Base-by-base conservation (phyloP, 257 asterid species). In the Euphrasia confusa region DNA sequence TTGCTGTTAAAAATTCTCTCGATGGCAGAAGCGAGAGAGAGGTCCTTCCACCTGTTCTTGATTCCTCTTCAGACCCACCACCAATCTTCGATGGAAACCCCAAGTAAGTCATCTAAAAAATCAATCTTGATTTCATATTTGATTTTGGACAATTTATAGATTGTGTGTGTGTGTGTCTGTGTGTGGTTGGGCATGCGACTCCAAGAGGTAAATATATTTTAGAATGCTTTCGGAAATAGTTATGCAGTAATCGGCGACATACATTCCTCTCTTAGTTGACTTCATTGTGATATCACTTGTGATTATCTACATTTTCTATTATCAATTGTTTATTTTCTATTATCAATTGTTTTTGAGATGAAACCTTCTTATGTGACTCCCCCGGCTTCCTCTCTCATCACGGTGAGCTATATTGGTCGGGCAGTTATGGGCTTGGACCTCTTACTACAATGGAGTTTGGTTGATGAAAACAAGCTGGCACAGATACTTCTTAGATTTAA, bases 51-150 rank as follows among this genome's bases (percentile, higher is more conserved):
- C 89, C 95, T 53, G 78, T 72, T 68, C 95, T 89, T 69, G 94
- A 83, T 81, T 83, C 94, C 70, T 79, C 94, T 72, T 89, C 95
- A 63, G 83, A 79, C 63, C 88, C 95, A 54, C 94, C 95, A n/a
- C 47, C 86, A 59, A 77, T 89, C 66, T 89, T 89, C 64, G 94
- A 89, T 78, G 97, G 95, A 76, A 82, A 74, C 7, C 78, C 97
- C 70, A 89, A 81, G 95, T 84, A 70, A 84, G 83, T 66, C 44
- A 11, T 66, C 47, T 21, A 21, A 21, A 21, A 21, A 21, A 21
- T 21, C 24, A 21, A 21, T 21, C 24, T 21, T 21, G 24, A 21
- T 21, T 21, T 21, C 24, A 21, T 21, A 21, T 21, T 21, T 21
- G 24, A 21, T 21, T 21, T 21, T 21, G 24, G 24, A 21, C 24